Conservation (phyloP, 2,329 filamentous ascomycete species). For the Pseudogymnoascus sp. region DNA sequence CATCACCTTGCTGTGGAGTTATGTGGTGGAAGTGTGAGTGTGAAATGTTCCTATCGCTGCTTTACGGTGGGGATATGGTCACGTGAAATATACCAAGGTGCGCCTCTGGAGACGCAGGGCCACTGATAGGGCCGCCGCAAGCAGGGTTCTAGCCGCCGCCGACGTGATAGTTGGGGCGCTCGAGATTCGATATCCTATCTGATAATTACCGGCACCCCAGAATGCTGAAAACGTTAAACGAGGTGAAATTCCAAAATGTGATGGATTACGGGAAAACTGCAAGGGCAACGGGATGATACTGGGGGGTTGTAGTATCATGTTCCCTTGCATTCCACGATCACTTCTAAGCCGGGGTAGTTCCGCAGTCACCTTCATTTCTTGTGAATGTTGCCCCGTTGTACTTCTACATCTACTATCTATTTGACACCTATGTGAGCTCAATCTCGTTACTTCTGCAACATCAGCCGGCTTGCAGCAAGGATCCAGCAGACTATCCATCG, state of each 20-base stretch:
- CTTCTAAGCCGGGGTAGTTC: background rate
- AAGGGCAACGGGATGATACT: background rate
- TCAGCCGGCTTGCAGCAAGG: slow-evolving; percentile 2
- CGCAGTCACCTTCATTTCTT: background rate
- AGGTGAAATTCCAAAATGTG: background rate
- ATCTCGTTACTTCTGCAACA: background rate
- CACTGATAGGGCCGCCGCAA: background rate
- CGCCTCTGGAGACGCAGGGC: background rate
- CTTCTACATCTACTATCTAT: background rate
- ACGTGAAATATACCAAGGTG: background rate
- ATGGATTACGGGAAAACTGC: background rate
- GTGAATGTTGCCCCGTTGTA: background rate
- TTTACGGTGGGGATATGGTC: slow-evolving; percentile 1
- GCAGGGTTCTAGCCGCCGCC: background rate
- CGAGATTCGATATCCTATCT: background rate
- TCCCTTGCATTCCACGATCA: background rate
- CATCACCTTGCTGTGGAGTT: slow-evolving; percentile 3
- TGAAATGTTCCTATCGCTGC: background rate
- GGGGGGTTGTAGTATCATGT: background rate
- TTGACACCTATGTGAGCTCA: background rate
- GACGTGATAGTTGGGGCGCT: background rate
- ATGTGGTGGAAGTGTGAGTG: slow-evolving; percentile 7
- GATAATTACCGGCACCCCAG: background rate
- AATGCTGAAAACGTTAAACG: background rate
- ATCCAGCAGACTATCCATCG: background rate